Conservation (phyloP, 805 yeast genomes). For the Isabelozyma gotoi region DNA sequence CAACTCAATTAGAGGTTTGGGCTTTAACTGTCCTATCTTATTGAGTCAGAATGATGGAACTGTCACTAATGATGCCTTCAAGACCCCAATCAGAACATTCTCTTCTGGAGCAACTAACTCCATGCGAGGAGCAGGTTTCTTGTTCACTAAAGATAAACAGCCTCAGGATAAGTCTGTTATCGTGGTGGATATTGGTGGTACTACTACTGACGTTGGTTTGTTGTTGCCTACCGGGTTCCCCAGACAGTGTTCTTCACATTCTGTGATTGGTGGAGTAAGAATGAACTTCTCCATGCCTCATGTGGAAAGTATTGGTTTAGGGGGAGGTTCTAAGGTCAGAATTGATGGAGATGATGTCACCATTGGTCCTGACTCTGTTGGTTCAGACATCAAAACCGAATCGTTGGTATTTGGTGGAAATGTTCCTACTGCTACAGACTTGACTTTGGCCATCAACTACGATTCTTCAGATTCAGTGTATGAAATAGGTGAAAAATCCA, state of each 20-base stretch:
- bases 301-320: slow-evolving; percentile 48
- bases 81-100: slow-evolving; percentile 46
- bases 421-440: slow-evolving; percentile 38
- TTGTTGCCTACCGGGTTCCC: slow-evolving; percentile 48
- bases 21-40: slow-evolving; percentile 37
- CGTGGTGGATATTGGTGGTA: slow-evolving; percentile 51
- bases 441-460: slow-evolving; percentile 22
- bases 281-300: slow-evolving; percentile 54
- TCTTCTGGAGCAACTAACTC: slow-evolving; percentile 51
- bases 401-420: slow-evolving; percentile 45
- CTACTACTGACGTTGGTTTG: slow-evolving; percentile 51
- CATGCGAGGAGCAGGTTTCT: slow-evolving; percentile 47
- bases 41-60: slow-evolving; percentile 52
- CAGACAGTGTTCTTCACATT: slow-evolving; percentile 43
- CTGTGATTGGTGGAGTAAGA: slow-evolving; percentile 47
- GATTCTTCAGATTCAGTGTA: too few relatives aligned
- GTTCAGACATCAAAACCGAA: slow-evolving; percentile 33
- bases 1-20: slow-evolving; percentile 33
- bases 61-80: slow-evolving; percentile 39
- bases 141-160: slow-evolving; percentile 20
- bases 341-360: slow-evolving; percentile 17
- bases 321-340: slow-evolving; percentile 50
- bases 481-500: slow-evolving; percentile 22
- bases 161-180: slow-evolving; percentile 6
- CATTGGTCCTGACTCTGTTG: slow-evolving; percentile 51